Conservation (phyloP, 768 basidiomycete genomes). For the Mycena vulgaris region DNA sequence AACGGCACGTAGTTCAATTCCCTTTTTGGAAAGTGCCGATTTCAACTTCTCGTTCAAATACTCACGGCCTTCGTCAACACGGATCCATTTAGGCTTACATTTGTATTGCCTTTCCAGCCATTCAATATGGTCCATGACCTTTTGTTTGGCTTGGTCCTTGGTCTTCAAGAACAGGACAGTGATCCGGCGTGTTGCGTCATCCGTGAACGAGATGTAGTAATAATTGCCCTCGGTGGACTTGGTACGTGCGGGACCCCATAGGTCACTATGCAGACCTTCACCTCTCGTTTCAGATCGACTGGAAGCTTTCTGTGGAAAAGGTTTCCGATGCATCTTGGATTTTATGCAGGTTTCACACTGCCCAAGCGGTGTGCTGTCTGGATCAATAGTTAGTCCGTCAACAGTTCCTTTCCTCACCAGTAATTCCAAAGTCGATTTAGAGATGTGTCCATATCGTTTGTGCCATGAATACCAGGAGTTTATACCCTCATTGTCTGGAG, state of each 20-base stretch:
- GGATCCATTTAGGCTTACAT: slow-evolving; percentile 25
- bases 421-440: slow-evolving; percentile 2
- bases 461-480: slow-evolving; percentile 5
- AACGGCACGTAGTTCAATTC: slow-evolving; percentile 37
- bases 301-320: neutral
- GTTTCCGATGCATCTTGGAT: slow-evolving; percentile 19
- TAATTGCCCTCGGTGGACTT: slow-evolving; percentile 6
- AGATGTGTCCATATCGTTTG: neutral
- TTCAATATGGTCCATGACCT: slow-evolving; percentile 36
- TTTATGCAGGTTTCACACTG: neutral
- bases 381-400: slow-evolving; percentile 7
- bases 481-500: neutral
- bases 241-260: slow-evolving; percentile 8
- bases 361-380: neutral
- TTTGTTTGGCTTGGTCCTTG: slow-evolving; percentile 35
- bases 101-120: slow-evolving; percentile 34
- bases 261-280: slow-evolving; percentile 3
- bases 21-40: slow-evolving; percentile 38
- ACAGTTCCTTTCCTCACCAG: neutral
- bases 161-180: slow-evolving; percentile 36
- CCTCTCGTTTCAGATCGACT: neutral
- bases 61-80: slow-evolving; percentile 50
- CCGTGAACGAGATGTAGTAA: slow-evolving; percentile 5
- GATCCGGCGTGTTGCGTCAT: slow-evolving; percentile 5
- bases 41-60: slow-evolving; percentile 44